These are phyloP conservation scores for Sporothrix inflata DNA, from an alignment of 2,329 filamentous ascomycete genomes.

Conservation along the genomic window DNA sequence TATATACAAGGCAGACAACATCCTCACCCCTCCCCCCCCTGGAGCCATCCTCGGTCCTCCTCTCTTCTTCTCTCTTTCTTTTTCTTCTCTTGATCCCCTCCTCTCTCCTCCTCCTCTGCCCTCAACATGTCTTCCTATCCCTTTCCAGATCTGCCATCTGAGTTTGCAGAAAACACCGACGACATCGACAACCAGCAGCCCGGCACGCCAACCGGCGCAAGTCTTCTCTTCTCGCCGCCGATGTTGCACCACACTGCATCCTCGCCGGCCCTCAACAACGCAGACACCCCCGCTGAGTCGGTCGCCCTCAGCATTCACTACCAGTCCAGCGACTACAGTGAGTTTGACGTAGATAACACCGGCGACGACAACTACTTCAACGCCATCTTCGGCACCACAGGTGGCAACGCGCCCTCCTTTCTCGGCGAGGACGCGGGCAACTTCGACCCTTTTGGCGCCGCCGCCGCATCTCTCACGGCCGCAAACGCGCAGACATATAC, in stretches of 20 bases:
- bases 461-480: conserved; percentile 17
- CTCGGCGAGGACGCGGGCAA: conserved; percentile 42
- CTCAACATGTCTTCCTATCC: conserved; percentile 41
- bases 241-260: conserved; percentile 46
- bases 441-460: conserved; percentile 29
- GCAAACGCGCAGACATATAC: conserved; percentile 19
- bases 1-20: conserved; percentile 28
- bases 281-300: conserved; percentile 56
- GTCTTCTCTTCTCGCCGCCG: conserved; percentile 46
- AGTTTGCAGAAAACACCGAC: conserved; percentile 34
- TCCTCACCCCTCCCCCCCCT: conserved; percentile 9
- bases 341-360: conserved; percentile 42
- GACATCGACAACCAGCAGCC: conserved; percentile 26
- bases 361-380: conserved; percentile 45
- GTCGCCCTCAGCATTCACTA: conserved; percentile 51
- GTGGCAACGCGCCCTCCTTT: conserved; percentile 51
- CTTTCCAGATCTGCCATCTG: conserved; percentile 37
- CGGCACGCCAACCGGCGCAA: conserved; percentile 36
- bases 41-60: conserved; percentile 1
- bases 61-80: conserved; percentile 7
- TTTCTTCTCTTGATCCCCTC: conserved; percentile 24
- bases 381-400: conserved; percentile 53
- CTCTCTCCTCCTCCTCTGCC: conserved; percentile 17
- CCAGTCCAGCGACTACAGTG: conserved; percentile 54
- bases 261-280: conserved; percentile 46